Base-by-base conservation (phyloP, 2,329 filamentous ascomycete species). In the Drechslerella stenobrocha region DNA sequence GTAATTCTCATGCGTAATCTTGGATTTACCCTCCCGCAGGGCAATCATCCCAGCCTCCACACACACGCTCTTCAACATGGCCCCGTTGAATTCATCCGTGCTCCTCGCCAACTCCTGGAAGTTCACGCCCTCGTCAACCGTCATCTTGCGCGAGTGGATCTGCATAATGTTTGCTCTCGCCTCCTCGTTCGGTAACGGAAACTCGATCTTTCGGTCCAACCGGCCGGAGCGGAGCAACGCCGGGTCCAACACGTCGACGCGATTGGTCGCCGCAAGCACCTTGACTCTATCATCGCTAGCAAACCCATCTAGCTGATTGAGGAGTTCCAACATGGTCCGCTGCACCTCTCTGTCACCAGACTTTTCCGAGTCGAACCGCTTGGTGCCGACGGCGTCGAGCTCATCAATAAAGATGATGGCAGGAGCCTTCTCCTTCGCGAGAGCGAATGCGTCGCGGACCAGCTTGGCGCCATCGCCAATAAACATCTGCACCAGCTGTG, bases 331-430 rank as follows among this genome's bases (percentile, higher is more conserved):
- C 95, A 98, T 98, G 61, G 93, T 98, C 77, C 93, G 85, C 80
- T 98, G 93, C 42, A 98, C 93, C 80, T 98, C 93, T 77, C 93
- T 84, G 77, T 98, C 93, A 79, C 93, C 93, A 67, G 88, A 93
- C 82, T 97, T 98, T 76, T 97, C 91, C 72, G 89, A 95, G 77
- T 98, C 93, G 80, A 98, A 98, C 75, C 93, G 92, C 80, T 97
- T 97, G 55, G 92, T 97, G 72, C 93, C 93, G n/a, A 98, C 87
- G 61, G 93, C 93, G 76, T 98, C 93, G 70, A 98, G 80, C 79
- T 98, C 93, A 79, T 98, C 93, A 74, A 98, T 97, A 81, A 98
- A 98, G 78, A 98, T 98, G 77, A 98, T 98, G 63, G 93, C 90
- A 0, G 93, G 95, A 0, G 93, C 93, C 81, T 98, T 98, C 79